Base-by-base conservation (phyloP, 75 land plant species). In the Ceratopteris richardii region DNA sequence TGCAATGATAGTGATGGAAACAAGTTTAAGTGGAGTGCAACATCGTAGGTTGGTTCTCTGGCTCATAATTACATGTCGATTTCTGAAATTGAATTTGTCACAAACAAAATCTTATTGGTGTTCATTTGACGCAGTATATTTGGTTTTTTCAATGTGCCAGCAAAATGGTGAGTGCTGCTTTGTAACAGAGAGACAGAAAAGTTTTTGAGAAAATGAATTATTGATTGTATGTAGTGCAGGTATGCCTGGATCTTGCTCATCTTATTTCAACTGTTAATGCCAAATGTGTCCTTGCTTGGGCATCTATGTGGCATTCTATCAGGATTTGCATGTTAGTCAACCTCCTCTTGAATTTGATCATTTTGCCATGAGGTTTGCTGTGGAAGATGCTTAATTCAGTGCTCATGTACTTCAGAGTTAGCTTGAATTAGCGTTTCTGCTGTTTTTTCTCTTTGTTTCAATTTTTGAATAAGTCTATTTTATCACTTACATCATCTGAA, bases 241-340 rank as follows among this genome's bases (percentile, higher is more conserved):
- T 93, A 93, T 75, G 80, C 86, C 26, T 93, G 90, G 95, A 81
- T 83, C 41, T 77, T 93, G 28, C 76, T 93, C 62, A 55, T 85
- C 0, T 69, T 93, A 21, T 88, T 93, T 71, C 98, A 93, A 76
- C 65, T 93, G 23, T 59, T 93, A 51, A 86, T 86, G 80, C 71
- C 82, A 29, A 93, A 87, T 59, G 90, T 89, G 21, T 93, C 98
- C 18, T 66, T 93, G 40, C 75, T 93, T 37, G 98, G 95, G 18
- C 98, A 93, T 68, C 80, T 93, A 42, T 87, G 96, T 80, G 98
- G 98, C 73, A 88, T 93, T 64, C 60, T 93, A 50, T 82, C 98
- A 58, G 98, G 98, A 46, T 93, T 88, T 79, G 90, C 95, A 71
- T 93, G 97, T 92, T 33, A 20, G 86, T 75, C 43, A 28, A 27